A percentile compares a stretch with the other conserved stretches of the same genome.
These are phyloP conservation scores for Chalciporus sp. DNA, from an alignment of 1,284 basidiomycete genomes.

Conservation along the genomic window DNA sequence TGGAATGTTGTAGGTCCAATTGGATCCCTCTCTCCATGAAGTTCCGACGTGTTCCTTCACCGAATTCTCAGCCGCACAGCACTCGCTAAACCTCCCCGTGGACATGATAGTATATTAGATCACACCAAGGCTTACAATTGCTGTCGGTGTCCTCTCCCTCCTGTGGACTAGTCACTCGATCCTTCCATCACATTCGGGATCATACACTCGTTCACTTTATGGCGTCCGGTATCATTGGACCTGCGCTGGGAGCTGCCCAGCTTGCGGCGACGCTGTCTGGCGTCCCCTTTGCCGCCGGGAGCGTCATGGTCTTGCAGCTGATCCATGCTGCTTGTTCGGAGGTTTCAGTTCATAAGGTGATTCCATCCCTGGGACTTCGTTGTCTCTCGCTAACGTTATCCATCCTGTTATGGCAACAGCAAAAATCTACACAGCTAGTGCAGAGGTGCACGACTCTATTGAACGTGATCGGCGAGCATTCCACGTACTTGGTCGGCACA, in stretches of 20 bases:
- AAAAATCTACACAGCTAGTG: constrained; percentile 42
- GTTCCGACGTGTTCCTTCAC: neutral
- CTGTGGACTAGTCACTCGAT: neutral
- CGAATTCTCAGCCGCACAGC: neutral
- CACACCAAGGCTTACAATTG: neutral
- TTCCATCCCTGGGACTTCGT: neutral
- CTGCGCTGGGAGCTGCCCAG: constrained; percentile 38
- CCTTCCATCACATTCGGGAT: constrained; percentile 1
- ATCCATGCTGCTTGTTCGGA: constrained; percentile 46
- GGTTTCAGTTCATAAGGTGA: constrained; percentile 49
- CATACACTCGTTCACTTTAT: constrained; percentile 16
- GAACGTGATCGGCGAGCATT: constrained; percentile 41
- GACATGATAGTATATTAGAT: constrained; percentile 14
- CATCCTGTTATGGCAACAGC: constrained; percentile 29
- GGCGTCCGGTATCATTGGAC: constrained; percentile 26
- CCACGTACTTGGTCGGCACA: constrained; percentile 38
- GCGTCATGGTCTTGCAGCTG: constrained; percentile 42
- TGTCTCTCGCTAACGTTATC: constrained; percentile 7
- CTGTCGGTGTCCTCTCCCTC: neutral
- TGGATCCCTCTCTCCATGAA: neutral
- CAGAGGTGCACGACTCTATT: constrained; percentile 44
- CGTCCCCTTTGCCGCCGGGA: constrained; percentile 45
- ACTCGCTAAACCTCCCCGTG: too few relatives aligned
- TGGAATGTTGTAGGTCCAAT: constrained; percentile 16
- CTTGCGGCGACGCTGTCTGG: constrained; percentile 45